A percentile compares a stretch with the other conserved stretches of the same genome.
Conservation (phyloP, 768 basidiomycete species). For the Hygrocybe punicea region DNA sequence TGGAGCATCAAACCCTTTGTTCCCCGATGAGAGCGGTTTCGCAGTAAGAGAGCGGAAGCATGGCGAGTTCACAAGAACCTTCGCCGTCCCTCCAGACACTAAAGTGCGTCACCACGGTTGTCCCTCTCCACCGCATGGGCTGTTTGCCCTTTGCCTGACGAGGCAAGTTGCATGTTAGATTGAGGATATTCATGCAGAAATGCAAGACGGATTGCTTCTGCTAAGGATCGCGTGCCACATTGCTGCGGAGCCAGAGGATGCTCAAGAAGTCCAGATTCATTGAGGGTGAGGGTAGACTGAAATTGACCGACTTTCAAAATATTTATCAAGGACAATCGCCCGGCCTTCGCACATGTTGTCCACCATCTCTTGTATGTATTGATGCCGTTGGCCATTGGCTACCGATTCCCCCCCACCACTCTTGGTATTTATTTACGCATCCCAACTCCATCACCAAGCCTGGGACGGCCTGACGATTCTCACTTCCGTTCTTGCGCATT, state of each 20-base stretch:
- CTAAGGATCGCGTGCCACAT: conserved; percentile 52
- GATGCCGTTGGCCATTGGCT: too few relatives aligned
- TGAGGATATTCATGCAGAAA: conserved; percentile 50
- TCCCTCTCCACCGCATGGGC: conserved; percentile 14
- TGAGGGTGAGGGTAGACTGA: conserved; percentile 22
- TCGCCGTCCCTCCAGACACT: conserved; percentile 54
- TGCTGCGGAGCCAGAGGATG: conserved; percentile 43
- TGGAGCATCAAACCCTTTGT: conserved; percentile 43
- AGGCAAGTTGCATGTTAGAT: conserved; percentile 27
- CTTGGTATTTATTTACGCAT: too few relatives aligned
- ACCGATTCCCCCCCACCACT: too few relatives aligned
- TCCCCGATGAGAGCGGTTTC: conserved; percentile 32
- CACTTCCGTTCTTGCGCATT: too few relatives aligned
- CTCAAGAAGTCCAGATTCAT: conserved; percentile 50
- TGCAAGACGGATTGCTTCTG: conserved; percentile 60
- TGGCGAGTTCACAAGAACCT: conserved; percentile 47
- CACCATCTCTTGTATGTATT: too few relatives aligned
- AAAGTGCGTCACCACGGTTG: conserved; percentile 41
- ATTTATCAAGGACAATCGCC: too few relatives aligned
- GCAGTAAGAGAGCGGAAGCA: conserved; percentile 51
- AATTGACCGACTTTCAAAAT: background rate
- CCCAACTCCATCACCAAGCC: too few relatives aligned
- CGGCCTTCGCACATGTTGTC: too few relatives aligned
- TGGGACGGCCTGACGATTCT: too few relatives aligned
- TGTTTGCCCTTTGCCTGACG: conserved; percentile 5